Base-by-base conservation (phyloP, 2,329 filamentous ascomycete genomes). In the Bretziella fagacearum region DNA sequence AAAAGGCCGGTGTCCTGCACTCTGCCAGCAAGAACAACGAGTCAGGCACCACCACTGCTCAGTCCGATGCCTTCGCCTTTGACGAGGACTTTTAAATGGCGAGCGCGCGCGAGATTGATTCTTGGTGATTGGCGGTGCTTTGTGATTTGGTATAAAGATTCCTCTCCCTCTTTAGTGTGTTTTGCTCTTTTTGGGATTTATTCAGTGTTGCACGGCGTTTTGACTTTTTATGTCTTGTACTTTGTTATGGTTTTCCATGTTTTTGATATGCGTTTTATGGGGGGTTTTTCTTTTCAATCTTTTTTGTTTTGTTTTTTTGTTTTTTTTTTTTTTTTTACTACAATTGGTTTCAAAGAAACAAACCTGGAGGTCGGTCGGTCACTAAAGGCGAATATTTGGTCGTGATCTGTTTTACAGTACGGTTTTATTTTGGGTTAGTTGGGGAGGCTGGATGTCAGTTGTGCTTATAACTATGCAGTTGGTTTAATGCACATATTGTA, bases 1-100 rank as follows among this genome's bases (percentile, higher is more conserved):
- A 98, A 69, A 98, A 98, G 76, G 87, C 91, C 30, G 91, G 91
- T 71, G 89, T 98, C 64, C 93, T 98, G 85, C 81, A 81, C 59
- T 87, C 83, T 68, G 83, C 80, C 57, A 83, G 82, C 68, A 86
- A 86, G 70, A 67, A 72, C 17, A 63, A 69, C 7, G 63, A 62
- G 4, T 56, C 59, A 17, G 55, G 62, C 1, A 49, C 37, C 40
- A 65, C 67, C 47, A 61, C 66, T 8, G 69, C 71, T 58, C 76
- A 77, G 53, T 73, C 73, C 30, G 83, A 84, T 53, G 85, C 89
- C 68, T 93, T 98, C 68, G 73, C 67, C 63, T 96, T 98, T 58
- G 87, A 96, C 56, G 89, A 96, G 55, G 91, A 98, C 68, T 98
- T 98, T 61, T 96, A 84, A 72, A 70, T 61, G 53, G 37, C n/a